Conservation (phyloP, 805 yeast genomes). For the Candida fluviatilis region DNA sequence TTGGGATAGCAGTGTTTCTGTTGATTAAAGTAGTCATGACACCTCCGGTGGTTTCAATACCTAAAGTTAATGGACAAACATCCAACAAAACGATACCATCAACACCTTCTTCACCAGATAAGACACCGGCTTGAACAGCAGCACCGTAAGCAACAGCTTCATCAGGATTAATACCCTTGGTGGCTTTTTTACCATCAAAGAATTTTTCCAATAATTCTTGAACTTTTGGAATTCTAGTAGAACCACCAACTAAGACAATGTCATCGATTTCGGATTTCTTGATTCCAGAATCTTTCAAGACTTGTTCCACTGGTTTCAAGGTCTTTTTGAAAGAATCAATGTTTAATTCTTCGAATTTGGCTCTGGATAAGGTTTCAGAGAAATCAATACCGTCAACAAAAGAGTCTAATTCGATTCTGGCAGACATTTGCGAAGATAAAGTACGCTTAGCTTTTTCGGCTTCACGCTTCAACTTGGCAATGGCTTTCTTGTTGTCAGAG, state of each 20-base stretch:
- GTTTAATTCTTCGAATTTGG: constrained; percentile 46
- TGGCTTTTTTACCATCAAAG: constrained; percentile 55
- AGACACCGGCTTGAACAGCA: constrained; percentile 98
- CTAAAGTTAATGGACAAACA: constrained; percentile 97
- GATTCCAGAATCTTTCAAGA: constrained; percentile 41
- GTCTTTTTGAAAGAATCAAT: constrained; percentile 42
- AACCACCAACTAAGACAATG: constrained; percentile 47
- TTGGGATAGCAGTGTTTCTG: constrained; percentile 99
- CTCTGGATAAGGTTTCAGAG: constrained; percentile 44
- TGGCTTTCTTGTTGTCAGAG: constrained; percentile 37
- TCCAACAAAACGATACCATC: constrained; percentile 93
- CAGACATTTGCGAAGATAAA: constrained; percentile 41
- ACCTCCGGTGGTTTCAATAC: constrained; percentile 99
- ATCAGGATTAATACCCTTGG: constrained; percentile 47
- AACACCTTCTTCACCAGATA: constrained; percentile 94
- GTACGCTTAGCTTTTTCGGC: constrained; percentile 50
- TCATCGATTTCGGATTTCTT: constrained; percentile 44
- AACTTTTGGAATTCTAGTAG: constrained; percentile 49
- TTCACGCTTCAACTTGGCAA: constrained; percentile 44
- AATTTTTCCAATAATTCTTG: constrained; percentile 43
- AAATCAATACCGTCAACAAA: constrained; percentile 47
- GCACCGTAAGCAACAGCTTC: constrained; percentile 62
- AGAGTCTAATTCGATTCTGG: constrained; percentile 43
- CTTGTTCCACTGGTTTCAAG: constrained; percentile 45
- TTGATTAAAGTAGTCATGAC: constrained; percentile 98